Conservation (phyloP, 2,329 filamentous ascomycete genomes). For the Orbilia ellipsospora region DNA sequence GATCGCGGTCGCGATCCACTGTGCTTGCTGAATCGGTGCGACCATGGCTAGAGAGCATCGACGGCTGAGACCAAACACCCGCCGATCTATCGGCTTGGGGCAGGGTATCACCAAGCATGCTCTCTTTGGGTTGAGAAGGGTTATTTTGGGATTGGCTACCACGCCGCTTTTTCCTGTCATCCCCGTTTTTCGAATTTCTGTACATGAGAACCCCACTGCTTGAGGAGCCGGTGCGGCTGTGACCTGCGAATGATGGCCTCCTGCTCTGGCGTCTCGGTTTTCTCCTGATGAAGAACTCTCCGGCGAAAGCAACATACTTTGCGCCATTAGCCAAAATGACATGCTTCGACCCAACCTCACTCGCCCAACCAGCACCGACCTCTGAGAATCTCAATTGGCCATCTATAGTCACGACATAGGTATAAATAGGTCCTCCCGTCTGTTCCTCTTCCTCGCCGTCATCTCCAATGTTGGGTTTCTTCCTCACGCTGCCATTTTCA, state of each 20-base stretch:
- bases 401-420: constrained; percentile 50
- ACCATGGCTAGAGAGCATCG: constrained; percentile 8
- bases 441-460: constrained; percentile 49
- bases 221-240: constrained; percentile 31
- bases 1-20: constrained; percentile 26
- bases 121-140: constrained; percentile 17
- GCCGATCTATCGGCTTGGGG: constrained; percentile 22
- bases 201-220: constrained; percentile 27
- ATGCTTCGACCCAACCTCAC: constrained; percentile 51
- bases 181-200: constrained; percentile 43
- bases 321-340: constrained; percentile 49
- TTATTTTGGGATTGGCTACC: background rate
- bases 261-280: constrained; percentile 39
- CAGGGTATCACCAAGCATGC: constrained; percentile 37
- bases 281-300: constrained; percentile 52
- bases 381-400: constrained; percentile 54
- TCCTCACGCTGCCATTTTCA: constrained; percentile 43
- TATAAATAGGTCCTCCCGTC: constrained; percentile 45
- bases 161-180: constrained; percentile 28
- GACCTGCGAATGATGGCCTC: constrained; percentile 31
- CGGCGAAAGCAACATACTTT: constrained; percentile 50
- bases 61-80: constrained; percentile 19
- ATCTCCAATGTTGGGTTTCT: constrained; percentile 33
- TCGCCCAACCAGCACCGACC: constrained; percentile 45
- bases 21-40: constrained; percentile 38